Evolutionary conservation across 306 rosid species (phyloP), one percentile per base, ranked within the genome.

Genomic region (Begonia peltatifolia): DNA sequence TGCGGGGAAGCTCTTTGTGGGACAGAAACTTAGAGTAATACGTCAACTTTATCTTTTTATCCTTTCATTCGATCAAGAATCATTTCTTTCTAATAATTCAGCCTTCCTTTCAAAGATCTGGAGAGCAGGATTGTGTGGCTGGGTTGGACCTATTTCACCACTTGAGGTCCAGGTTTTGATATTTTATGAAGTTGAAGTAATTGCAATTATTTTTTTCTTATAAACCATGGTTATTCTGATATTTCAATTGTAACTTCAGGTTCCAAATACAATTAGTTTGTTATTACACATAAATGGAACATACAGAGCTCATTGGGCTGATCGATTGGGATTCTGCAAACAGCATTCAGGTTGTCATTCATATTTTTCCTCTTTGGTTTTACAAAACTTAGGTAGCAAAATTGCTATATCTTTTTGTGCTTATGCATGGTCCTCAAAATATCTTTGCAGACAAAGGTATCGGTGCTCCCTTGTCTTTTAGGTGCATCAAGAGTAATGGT

Each of bases 301-400:
- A 65, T 85, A 70, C 58, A 82, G 97, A 82, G 80, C 79, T 52
- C 94, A 80, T 58, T 89, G 97, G 95, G 90, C 78, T 13, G 85
- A 85, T 53, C 75, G 61, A 52, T 71, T 89, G 64, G 97, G 97
- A 71, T 74, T 89, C 56, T 82, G 97, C 85, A 75, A 78, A 94
- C 60, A 66, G 6, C 51, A 53, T 41, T 42, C 57, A 12, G 0
- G 8, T 18, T 42, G 38, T 67, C 51, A 56, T 42, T 15, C 49
- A 65, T 48, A 50, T 49, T 66, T 50, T 9, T 16, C 42, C 53
- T 52, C 12, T 23, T 60, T 48, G 53, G 30, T 64, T 54, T 66
- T 52, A 22, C 30, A 55, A 17, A 22, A 60, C 53, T 11, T 25
- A n/a, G 25, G 9, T 65, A 58, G 60, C 54, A 47, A 59, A 42